phyloP scores from a whole-genome alignment of 805 yeast species.

The Cyberlindnera misumaiensis region DNA sequence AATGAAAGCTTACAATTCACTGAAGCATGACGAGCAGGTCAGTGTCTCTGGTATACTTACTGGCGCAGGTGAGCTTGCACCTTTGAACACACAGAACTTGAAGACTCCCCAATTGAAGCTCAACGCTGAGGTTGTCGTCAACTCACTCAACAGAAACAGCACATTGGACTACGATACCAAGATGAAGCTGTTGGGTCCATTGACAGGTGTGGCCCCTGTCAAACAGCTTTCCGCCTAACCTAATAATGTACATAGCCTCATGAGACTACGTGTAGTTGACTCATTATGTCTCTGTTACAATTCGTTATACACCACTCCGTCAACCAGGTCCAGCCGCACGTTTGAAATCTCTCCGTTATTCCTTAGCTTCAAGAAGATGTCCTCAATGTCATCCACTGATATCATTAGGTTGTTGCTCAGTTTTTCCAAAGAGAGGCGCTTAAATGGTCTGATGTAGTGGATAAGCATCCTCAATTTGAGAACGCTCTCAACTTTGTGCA shows the following conservation, averaged over 20 bases:
- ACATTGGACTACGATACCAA: slow-evolving; percentile 17
- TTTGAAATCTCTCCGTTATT: slow-evolving; percentile 16
- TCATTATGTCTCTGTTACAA: neutral
- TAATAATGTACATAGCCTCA: neutral
- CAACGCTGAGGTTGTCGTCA: slow-evolving; percentile 22
- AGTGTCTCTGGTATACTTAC: slow-evolving; percentile 15
- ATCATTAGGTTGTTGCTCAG: slow-evolving; percentile 14
- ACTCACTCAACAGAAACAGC: slow-evolving; percentile 21
- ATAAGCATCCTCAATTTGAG: slow-evolving; percentile 19
- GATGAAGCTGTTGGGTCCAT: slow-evolving; percentile 20
- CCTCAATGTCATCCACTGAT: slow-evolving; percentile 18
- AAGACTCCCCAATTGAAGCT: slow-evolving; percentile 14
- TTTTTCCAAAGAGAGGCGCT: slow-evolving; percentile 16
- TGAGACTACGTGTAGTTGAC: neutral
- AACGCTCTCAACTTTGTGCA: slow-evolving; percentile 15
- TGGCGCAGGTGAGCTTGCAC: slow-evolving; percentile 11
- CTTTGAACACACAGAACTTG: slow-evolving; percentile 8
- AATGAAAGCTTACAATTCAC: slow-evolving; percentile 15
- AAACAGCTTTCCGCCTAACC: slow-evolving; percentile 15
- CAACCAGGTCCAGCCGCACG: slow-evolving; percentile 21
- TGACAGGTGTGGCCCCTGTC: slow-evolving; percentile 24
- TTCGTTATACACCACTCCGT: slow-evolving; percentile 20
- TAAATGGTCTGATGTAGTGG: slow-evolving; percentile 25
- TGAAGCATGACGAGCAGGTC: slow-evolving; percentile 9
- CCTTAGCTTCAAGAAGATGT: slow-evolving; percentile 17